Conservation (phyloP, 139 green algal species). For the Chlorella sorokiniana region DNA sequence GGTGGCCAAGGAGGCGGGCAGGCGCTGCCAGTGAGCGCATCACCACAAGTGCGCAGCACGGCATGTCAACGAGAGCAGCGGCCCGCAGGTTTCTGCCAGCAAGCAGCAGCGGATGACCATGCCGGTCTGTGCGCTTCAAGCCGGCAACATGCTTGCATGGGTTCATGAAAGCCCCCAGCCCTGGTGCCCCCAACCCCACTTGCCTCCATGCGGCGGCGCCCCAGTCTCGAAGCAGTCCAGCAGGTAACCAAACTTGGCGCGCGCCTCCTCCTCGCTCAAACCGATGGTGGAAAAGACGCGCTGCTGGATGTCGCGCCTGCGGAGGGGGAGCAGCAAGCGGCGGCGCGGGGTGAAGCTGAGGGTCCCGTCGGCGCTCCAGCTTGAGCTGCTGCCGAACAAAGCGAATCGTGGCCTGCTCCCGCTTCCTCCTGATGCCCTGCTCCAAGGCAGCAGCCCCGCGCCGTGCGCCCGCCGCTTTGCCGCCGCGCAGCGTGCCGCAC, state of each 20-base stretch:
- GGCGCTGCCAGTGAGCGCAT: no score
- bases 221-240: slow-evolving; percentile 83
- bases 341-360: no score
- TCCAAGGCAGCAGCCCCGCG: no score
- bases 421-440: no score
- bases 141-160: no score
- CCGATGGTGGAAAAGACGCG: slow-evolving; percentile 93
- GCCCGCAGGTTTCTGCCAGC: no score
- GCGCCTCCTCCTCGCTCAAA: slow-evolving; percentile 77
- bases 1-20: neutral
- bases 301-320: slow-evolving; percentile 87
- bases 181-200: neutral
- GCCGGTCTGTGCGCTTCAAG: neutral
- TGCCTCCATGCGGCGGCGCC: slow-evolving; percentile 90
- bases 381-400: no score
- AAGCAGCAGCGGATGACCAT: neutral
- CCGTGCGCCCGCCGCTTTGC: no score
- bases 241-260: slow-evolving; percentile 85
- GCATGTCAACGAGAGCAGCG: no score
- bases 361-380: no score
- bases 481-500: neutral
- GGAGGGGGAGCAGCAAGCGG: neutral
- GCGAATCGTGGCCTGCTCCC: no score
- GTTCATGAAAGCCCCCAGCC: no score
- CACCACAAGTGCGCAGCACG: neutral